These are phyloP conservation scores for Echeveria elegans DNA, from an alignment of 164 flowering plant species.

Conservation along the genomic window DNA sequence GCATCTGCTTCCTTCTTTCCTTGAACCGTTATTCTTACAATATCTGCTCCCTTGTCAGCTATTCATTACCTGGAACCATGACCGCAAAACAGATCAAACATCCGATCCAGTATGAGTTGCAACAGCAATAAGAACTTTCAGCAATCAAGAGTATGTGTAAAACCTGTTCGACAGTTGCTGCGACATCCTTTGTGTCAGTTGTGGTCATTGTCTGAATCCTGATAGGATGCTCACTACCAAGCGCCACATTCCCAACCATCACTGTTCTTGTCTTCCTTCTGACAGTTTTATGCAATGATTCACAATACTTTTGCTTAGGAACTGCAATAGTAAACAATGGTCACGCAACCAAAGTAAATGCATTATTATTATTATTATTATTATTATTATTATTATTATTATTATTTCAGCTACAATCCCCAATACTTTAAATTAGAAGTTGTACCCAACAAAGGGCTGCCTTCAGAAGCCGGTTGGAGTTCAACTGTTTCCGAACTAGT, in stretches of 20 bases:
- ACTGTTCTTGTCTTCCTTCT: constrained; percentile 93
- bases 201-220: constrained; percentile 97
- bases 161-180: constrained; percentile 91
- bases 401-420: neutral
- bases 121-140: neutral
- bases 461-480: constrained; percentile 73
- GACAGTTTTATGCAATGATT: constrained; percentile 69
- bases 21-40: constrained; percentile 95
- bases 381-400: neutral
- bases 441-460: constrained; percentile 78
- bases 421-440: neutral
- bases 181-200: constrained; percentile 83
- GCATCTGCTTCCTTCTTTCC: constrained; percentile 99
- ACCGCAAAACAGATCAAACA: constrained; percentile 6
- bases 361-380: neutral
- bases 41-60: constrained; percentile 90
- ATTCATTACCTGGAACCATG: constrained; percentile 72
- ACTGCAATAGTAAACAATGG: constrained; percentile 31
- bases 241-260: constrained; percentile 88
- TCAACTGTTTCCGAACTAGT: constrained; percentile 57
- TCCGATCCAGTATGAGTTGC: neutral
- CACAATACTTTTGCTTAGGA: constrained; percentile 94
- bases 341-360: constrained; percentile 11
- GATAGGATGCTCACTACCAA: constrained; percentile 98
- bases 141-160: neutral